phyloP scores from a whole-genome alignment of 306 rosid genomes.

The Trifolium repens region DNA sequence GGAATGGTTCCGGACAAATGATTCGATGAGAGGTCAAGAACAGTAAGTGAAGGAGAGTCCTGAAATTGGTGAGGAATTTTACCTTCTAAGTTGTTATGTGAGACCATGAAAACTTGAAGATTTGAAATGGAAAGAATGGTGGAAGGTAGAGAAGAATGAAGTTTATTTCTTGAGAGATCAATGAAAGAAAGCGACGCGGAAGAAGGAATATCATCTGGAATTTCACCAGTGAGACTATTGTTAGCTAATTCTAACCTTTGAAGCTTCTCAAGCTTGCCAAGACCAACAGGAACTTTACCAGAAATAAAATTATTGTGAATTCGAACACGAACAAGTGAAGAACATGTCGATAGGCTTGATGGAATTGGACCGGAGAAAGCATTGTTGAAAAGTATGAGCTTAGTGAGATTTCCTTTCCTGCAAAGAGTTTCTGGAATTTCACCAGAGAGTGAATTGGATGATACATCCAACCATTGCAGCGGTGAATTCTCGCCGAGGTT shows the following conservation, averaged over 20 bases:
- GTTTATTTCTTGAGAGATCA: conserved; percentile 76
- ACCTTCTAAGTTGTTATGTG: conserved; percentile 74
- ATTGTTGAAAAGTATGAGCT: conserved; percentile 95
- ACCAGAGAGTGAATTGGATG: conserved; percentile 85
- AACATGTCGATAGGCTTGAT: conserved; percentile 59
- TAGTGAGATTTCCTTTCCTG: conserved; percentile 79
- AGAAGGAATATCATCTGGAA: conserved; percentile 78
- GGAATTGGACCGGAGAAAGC: conserved; percentile 83
- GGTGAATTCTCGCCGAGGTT: conserved; percentile 81
- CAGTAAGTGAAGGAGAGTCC: conserved; percentile 84
- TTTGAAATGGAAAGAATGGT: conserved; percentile 77
- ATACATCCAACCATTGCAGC: conserved; percentile 85
- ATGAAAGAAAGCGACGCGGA: conserved; percentile 92
- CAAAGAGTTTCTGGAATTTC: conserved; percentile 78
- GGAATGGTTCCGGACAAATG: conserved; percentile 76
- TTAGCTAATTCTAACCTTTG: conserved; percentile 93
- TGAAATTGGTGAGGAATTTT: conserved; percentile 85
- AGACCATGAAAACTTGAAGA: conserved; percentile 75
- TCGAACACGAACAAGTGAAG: conserved; percentile 84
- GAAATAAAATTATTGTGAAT: conserved; percentile 85
- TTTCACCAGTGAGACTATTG: conserved; percentile 79
- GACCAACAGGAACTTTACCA: conserved; percentile 76
- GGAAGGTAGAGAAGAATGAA: conserved; percentile 84
- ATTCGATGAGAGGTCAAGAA: conserved; percentile 87
- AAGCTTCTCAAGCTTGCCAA: conserved; percentile 86